A percentile compares a stretch with the other conserved stretches of the same genome.
Evolutionary conservation across 345 rosid species (phyloP).

Genomic region (Linum usitatissimum): DNA sequence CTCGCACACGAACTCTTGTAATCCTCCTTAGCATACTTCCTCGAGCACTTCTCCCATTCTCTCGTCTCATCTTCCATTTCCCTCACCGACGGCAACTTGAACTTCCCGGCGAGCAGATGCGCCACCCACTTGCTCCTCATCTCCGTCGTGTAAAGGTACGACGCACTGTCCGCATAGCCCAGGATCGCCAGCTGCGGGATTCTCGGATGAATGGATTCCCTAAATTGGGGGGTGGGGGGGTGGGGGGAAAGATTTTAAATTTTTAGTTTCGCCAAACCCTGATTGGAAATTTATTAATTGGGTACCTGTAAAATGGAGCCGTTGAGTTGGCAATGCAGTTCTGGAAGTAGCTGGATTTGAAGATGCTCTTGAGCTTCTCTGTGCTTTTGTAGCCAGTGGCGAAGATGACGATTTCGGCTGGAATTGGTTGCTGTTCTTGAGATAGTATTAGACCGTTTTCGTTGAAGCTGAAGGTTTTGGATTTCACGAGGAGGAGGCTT

Average conservation of each 20-base stretch:
- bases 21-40: constrained; percentile 5
- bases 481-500: constrained; percentile 22
- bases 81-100: constrained; percentile 20
- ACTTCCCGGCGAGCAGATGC: constrained; percentile 17
- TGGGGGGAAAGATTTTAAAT: not conserved
- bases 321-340: constrained; percentile 18
- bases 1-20: constrained; percentile 17
- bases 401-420: constrained; percentile 23
- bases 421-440: constrained; percentile 1
- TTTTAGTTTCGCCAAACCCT: no score
- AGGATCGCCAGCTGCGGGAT: constrained; percentile 33
- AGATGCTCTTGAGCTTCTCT: constrained; percentile 24
- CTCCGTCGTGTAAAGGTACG: constrained; percentile 19
- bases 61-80: constrained; percentile 24
- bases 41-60: constrained; percentile 19
- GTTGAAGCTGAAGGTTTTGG: constrained; percentile 15
- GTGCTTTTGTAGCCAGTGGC: constrained; percentile 28
- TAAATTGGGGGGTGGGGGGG: no score
- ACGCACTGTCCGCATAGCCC: constrained; percentile 24
- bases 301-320: constrained; percentile 28
- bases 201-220: constrained; percentile 31
- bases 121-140: constrained; percentile 33
- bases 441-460: constrained; percentile 18
- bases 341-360: constrained; percentile 16
- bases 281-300: no score